Conservation (phyloP, 805 yeast species). For the Candida tammaniensis region DNA sequence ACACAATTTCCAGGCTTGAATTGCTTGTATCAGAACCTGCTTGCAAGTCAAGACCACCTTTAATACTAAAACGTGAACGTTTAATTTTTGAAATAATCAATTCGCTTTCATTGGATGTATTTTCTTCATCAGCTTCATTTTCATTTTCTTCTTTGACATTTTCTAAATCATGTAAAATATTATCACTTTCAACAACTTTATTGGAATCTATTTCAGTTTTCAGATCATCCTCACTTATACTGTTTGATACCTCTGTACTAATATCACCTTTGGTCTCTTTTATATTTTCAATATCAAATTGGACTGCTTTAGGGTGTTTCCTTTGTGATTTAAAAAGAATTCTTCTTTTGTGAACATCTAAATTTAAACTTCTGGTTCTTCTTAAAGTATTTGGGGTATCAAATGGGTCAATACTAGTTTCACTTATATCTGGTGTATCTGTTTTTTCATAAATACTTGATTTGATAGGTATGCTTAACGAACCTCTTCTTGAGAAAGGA, state of each 20-base stretch:
- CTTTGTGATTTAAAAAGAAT: conserved; percentile 11
- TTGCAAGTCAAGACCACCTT: no score
- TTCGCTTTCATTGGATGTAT: no score
- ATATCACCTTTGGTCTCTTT: neutral
- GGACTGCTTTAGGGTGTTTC: conserved; percentile 12
- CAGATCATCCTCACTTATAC: no score
- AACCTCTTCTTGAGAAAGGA: conserved; percentile 15
- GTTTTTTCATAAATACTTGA: no score
- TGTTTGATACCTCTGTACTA: no score
- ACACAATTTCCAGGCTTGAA: no score
- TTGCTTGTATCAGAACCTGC: no score
- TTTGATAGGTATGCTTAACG: conserved; percentile 11
- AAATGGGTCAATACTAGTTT: conserved; percentile 21
- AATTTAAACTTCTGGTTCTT: conserved; percentile 15
- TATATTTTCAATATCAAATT: conserved; percentile 6
- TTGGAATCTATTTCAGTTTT: no score
- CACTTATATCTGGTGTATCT: conserved; percentile 11
- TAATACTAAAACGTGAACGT: no score
- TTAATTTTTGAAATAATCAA: no score
- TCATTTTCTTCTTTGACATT: neutral
- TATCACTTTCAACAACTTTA: no score
- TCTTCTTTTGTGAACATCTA: conserved; percentile 5
- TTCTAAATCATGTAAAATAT: neutral
- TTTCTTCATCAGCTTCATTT: no score
- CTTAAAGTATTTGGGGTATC: conserved; percentile 14